Evolutionary conservation across 2,329 filamentous ascomycete genomes (phyloP).

Genomic region (Arthrobotrys sphaeroides): DNA sequence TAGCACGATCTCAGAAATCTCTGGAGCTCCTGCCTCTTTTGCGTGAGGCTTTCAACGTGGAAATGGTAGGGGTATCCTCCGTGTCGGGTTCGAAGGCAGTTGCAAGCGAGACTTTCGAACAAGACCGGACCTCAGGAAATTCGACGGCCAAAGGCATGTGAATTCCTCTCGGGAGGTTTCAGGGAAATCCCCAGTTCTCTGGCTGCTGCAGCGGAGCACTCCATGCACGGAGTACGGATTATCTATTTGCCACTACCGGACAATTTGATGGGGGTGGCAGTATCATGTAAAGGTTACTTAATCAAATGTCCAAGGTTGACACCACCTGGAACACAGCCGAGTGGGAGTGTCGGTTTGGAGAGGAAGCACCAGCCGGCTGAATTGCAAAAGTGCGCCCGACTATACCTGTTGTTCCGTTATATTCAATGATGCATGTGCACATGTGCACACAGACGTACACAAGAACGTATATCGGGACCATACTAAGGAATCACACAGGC

Average conservation of each 20-base stretch:
- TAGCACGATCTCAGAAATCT: constrained; percentile 26
- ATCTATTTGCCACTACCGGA: constrained; percentile 49
- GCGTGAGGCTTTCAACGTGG: constrained; percentile 50
- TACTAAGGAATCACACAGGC: neutral
- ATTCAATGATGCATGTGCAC: neutral
- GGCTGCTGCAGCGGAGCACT: neutral
- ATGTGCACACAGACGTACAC: neutral
- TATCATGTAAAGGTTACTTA: constrained; percentile 19
- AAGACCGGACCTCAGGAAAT: constrained; percentile 3
- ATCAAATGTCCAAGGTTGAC: neutral
- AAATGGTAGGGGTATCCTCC: constrained; percentile 45
- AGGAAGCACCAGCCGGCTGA: neutral
- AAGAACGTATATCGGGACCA: no score
- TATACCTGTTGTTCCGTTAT: neutral
- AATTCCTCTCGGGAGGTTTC: constrained; percentile 30
- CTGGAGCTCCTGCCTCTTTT: constrained; percentile 51
- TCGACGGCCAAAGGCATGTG: constrained; percentile 34
- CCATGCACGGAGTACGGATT: constrained; percentile 34
- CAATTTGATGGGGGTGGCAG: constrained; percentile 5
- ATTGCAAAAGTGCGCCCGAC: neutral
- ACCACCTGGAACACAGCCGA: constrained; percentile 16
- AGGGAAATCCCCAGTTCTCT: constrained; percentile 27
- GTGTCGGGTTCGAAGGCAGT: constrained; percentile 30
- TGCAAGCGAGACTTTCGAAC: constrained; percentile 32
- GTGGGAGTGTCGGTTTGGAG: neutral